Evolutionary conservation across 441 rosid species (phyloP).

Genomic region (Mallotus repandus): DNA sequence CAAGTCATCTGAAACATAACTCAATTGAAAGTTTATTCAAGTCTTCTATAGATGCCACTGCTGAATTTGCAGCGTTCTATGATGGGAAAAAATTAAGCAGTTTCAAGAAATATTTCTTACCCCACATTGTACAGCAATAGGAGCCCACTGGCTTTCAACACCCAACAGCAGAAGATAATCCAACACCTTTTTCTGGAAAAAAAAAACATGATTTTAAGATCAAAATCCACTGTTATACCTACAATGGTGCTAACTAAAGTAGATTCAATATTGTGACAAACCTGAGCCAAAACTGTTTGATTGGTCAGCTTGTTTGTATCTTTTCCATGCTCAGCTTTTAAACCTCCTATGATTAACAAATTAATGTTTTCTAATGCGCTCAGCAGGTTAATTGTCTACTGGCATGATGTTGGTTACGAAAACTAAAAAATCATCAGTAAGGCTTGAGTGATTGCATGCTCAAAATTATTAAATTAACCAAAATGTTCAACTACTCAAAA

Average conservation of each 20-base stretch:
- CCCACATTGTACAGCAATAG: constrained; percentile 77
- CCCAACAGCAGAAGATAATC: constrained; percentile 88
- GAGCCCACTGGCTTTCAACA: constrained; percentile 97
- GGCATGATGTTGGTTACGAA: constrained; percentile 56
- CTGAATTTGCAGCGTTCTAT: background rate
- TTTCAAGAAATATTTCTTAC: constrained; percentile 45
- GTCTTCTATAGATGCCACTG: constrained; percentile 2
- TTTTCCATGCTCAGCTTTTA: constrained; percentile 63
- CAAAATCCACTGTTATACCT: constrained; percentile 16
- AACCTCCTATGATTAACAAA: constrained; percentile 72
- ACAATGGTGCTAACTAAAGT: constrained; percentile 7
- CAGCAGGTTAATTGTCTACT: constrained; percentile 95
- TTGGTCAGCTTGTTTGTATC: constrained; percentile 79
- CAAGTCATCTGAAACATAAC: constrained; percentile 6
- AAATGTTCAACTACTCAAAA: constrained; percentile 16
- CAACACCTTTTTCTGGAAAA: constrained; percentile 65
- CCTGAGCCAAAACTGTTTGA: constrained; percentile 88
- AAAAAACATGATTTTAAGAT: constrained; percentile 25
- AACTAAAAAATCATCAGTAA: constrained; percentile 45
- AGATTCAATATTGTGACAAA: constrained; percentile 26
- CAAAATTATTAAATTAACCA: constrained; percentile 10
- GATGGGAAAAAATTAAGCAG: constrained; percentile 1
- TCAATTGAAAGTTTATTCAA: background rate
- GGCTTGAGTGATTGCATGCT: constrained; percentile 25
- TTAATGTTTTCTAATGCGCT: constrained; percentile 81